Percentiles rank a stretch among this genome's conserved stretches.
phyloP scores from a whole-genome alignment of 129 eudicot genomes.

The Silybum marianum region DNA sequence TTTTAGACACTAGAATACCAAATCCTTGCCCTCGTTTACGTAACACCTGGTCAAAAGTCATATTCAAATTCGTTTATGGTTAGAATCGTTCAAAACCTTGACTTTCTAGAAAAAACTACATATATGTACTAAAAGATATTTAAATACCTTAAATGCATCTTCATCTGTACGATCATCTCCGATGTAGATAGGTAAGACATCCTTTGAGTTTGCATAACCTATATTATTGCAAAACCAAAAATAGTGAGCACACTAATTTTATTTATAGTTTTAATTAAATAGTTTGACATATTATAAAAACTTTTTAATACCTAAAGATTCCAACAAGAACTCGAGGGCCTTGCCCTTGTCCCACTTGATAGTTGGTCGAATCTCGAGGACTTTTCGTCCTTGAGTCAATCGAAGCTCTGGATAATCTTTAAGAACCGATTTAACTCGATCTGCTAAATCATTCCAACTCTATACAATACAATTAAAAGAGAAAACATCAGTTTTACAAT shows the following conservation, averaged over 20 bases:
- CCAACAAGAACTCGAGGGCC: conserved; percentile 85
- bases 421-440: conserved; percentile 66
- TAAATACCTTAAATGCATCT: conserved; percentile 81
- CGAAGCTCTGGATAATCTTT: conserved; percentile 78
- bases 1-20: conserved; percentile 80
- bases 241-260: not conserved
- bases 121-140: not conserved
- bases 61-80: not conserved
- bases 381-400: conserved; percentile 83
- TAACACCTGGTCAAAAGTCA: conserved; percentile 49
- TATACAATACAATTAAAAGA: conserved; percentile 20
- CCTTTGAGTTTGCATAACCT: conserved; percentile 62
- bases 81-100: conserved; percentile 2
- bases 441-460: conserved; percentile 77
- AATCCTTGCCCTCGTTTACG: conserved; percentile 67
- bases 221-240: not conserved
- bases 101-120: not conserved
- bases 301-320: conserved; percentile 58
- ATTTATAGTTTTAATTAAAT: no score
- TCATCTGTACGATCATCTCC: conserved; percentile 95
- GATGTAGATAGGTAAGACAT: conserved; percentile 77
- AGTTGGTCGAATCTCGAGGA: conserved; percentile 88
- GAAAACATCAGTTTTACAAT: not conserved
- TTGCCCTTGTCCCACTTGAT: conserved; percentile 99
- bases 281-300: not conserved